Conservation (phyloP, 2,329 filamentous ascomycete genomes). For the Colletotrichum brevisporum region DNA sequence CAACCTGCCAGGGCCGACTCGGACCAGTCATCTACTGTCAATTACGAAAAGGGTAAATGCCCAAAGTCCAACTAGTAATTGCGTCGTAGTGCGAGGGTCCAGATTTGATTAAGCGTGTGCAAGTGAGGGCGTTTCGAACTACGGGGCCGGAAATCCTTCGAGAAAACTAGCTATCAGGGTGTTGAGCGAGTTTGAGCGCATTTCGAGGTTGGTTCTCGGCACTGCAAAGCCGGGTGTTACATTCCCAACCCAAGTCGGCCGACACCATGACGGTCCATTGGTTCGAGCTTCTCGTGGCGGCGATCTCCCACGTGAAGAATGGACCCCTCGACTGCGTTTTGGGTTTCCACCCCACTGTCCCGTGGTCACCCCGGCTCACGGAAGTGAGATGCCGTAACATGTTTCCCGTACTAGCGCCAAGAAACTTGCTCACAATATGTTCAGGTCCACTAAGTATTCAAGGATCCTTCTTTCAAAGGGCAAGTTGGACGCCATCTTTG, state of each 20-base stretch:
- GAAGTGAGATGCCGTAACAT: conserved; percentile 20
- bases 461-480: no score
- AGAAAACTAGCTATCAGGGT: neutral
- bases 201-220: conserved; percentile 8
- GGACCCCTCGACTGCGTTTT: conserved; percentile 4
- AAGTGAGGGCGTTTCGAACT: neutral
- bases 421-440: conserved; percentile 31
- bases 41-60: no score
- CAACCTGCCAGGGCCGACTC: no score
- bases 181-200: conserved; percentile 33
- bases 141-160: neutral
- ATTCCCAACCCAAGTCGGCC: neutral
- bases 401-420: neutral
- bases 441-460: neutral
- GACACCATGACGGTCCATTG: neutral
- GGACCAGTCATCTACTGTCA: no score
- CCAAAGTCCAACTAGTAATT: no score
- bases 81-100: no score
- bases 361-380: conserved; percentile 5
- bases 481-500: neutral
- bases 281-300: neutral
- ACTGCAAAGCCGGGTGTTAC: conserved; percentile 1
- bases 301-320: conserved; percentile 7
- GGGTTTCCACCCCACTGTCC: conserved; percentile 16
- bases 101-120: neutral